A percentile compares a stretch with the other conserved stretches of the same genome.
Evolutionary conservation across 208 protist genomes (phyloP).

Genomic region (Angomonas desouzai): DNA sequence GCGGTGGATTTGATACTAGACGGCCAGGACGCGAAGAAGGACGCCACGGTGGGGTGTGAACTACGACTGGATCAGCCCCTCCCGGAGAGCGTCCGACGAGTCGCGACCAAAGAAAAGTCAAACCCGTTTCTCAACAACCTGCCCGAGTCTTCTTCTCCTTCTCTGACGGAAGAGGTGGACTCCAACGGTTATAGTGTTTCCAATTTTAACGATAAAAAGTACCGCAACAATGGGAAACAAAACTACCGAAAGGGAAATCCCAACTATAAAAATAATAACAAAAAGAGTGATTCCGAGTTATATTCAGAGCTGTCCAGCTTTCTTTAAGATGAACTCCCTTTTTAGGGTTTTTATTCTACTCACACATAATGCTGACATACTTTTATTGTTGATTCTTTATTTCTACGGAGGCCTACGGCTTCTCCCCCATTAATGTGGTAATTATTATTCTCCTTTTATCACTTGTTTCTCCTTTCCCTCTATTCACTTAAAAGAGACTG

Average conservation of each 20-base stretch:
- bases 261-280: no score
- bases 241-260: constrained; percentile 3
- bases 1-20: constrained; percentile 84
- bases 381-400: not conserved
- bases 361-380: not conserved
- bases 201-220: not conserved
- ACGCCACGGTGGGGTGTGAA: constrained; percentile 41
- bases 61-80: constrained; percentile 34
- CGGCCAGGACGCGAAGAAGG: constrained; percentile 40
- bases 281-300: not conserved
- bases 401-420: no score
- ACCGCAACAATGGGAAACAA: not conserved
- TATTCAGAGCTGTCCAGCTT: not conserved
- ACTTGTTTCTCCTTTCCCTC: not conserved
- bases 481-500: no score
- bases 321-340: constrained; percentile 6
- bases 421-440: no score
- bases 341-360: not conserved
- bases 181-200: not conserved
- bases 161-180: not conserved
- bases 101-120: constrained; percentile 13
- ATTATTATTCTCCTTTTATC: not conserved
- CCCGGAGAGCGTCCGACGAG: constrained; percentile 18
- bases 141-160: not conserved
- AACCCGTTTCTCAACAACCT: constrained; percentile 1